Evolutionary conservation across 2,329 filamentous ascomycete species (phyloP).

Genomic region (Boeremia exigua): DNA sequence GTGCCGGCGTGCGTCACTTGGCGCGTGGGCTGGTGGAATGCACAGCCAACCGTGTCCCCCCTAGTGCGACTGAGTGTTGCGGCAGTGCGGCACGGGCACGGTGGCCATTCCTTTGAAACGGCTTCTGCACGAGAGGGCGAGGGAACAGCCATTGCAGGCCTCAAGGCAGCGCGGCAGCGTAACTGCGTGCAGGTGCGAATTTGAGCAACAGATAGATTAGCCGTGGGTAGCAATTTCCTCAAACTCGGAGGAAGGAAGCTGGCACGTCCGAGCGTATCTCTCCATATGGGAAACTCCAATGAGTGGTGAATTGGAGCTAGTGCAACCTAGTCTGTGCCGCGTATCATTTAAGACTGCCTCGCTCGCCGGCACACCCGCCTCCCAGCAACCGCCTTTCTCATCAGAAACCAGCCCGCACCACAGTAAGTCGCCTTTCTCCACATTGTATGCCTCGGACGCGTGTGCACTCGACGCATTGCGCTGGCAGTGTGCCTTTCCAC

Average conservation of each 20-base stretch:
- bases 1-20: conserved; percentile 20
- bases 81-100: conserved; percentile 21
- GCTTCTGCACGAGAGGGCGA: conserved; percentile 15
- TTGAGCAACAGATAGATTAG: conserved; percentile 19
- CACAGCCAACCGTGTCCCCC: conserved; percentile 24
- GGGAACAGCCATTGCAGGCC: conserved; percentile 2
- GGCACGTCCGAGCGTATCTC: conserved; percentile 36
- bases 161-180: not conserved
- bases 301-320: conserved; percentile 15
- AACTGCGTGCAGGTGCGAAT: not conserved
- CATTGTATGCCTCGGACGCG: not conserved
- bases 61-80: conserved; percentile 17
- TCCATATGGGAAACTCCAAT: conserved; percentile 7
- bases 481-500: conserved; percentile 1
- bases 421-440: conserved; percentile 12
- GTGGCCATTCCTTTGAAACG: conserved; percentile 18
- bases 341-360: conserved; percentile 21
- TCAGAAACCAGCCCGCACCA: conserved; percentile 15
- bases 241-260: conserved; percentile 7
- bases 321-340: conserved; percentile 22
- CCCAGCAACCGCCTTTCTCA: conserved; percentile 14
- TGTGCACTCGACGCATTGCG: conserved; percentile 16
- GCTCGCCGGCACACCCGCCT: conserved; percentile 15
- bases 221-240: conserved; percentile 23
- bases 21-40: conserved; percentile 24